Percentiles rank a stretch among this genome's conserved stretches.
These are phyloP conservation scores for Wickerhamiella kurtzmanii DNA, from an alignment of 805 yeast genomes.

Conservation along the genomic window DNA sequence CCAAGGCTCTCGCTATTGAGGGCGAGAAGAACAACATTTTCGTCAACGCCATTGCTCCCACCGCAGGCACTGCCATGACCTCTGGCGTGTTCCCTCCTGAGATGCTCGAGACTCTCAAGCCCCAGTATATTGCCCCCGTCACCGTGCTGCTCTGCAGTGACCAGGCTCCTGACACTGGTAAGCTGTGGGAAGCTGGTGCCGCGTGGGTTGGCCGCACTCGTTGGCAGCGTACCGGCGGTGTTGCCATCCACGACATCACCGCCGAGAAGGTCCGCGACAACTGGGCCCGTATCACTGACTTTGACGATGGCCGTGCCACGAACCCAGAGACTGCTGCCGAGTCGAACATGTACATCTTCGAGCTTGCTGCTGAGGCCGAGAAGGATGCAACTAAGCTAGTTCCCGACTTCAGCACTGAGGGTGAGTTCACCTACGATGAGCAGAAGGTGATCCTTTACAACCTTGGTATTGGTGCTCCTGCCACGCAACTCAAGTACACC, in stretches of 20 bases:
- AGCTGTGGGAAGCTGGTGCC: conserved; percentile 83
- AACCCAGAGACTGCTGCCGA: conserved; percentile 55
- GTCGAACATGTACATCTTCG: conserved; percentile 64
- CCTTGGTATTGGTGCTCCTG: conserved; percentile 74
- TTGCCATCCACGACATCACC: conserved; percentile 37
- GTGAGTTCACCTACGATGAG: conserved; percentile 44
- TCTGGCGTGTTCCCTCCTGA: conserved; percentile 66
- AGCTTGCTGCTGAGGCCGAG: conserved; percentile 31
- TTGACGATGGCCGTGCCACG: conserved; percentile 40
- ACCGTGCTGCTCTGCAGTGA: conserved; percentile 69
- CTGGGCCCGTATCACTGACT: conserved; percentile 56
- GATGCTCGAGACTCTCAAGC: conserved; percentile 72
- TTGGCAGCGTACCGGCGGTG: conserved; percentile 90
- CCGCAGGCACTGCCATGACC: conserved; percentile 97
- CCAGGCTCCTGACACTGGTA: conserved; percentile 60
- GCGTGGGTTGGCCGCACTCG: conserved; percentile 94
- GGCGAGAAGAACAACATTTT: conserved; percentile 67
- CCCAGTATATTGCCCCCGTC: conserved; percentile 83
- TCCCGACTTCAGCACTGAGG: conserved; percentile 36
- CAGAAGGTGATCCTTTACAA: conserved; percentile 74
- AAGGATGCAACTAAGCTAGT: conserved; percentile 30
- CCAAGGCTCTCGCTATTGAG: conserved; percentile 79
- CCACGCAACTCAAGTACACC: conserved; percentile 60
- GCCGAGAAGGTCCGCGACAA: conserved; percentile 62
- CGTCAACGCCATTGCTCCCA: conserved; percentile 85